These are phyloP conservation scores for Chrysosporium queenslandicum DNA, from an alignment of 2,329 filamentous ascomycete species.

Conservation along the genomic window DNA sequence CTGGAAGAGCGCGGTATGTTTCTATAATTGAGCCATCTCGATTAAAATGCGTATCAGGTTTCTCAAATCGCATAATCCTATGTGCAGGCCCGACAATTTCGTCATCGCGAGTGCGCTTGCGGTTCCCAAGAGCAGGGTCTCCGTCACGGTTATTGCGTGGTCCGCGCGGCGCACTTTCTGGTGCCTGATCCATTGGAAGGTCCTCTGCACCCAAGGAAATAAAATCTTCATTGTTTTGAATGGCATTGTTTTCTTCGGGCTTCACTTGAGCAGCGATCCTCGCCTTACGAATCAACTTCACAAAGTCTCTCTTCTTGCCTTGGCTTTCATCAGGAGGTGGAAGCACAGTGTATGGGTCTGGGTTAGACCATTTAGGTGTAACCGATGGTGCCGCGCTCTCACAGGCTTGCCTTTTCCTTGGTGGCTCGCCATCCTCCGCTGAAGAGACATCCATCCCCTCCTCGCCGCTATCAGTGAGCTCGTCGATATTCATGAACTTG, in stretches of 20 bases:
- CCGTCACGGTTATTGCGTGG: slow-evolving; percentile 26
- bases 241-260: slow-evolving; percentile 44
- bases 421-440: slow-evolving; percentile 27
- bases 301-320: slow-evolving; percentile 72
- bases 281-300: slow-evolving; percentile 84
- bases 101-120: slow-evolving; percentile 67
- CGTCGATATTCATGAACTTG: slow-evolving; percentile 31
- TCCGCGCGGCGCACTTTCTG: slow-evolving; percentile 31
- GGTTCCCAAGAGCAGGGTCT: slow-evolving; percentile 48
- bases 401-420: slow-evolving; percentile 33
- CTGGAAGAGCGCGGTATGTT: slow-evolving; percentile 43
- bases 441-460: slow-evolving; percentile 38
- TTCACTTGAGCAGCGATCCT: slow-evolving; percentile 49
- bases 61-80: slow-evolving; percentile 45
- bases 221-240: slow-evolving; percentile 62
- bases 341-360: slow-evolving; percentile 81
- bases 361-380: slow-evolving; percentile 82
- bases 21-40: slow-evolving; percentile 43
- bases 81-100: slow-evolving; percentile 44
- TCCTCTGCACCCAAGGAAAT: slow-evolving; percentile 71
- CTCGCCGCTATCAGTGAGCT: slow-evolving; percentile 39
- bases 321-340: slow-evolving; percentile 66
- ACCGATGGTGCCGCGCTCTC: slow-evolving; percentile 17
- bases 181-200: slow-evolving; percentile 38
- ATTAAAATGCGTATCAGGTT: slow-evolving; percentile 42